A percentile compares a stretch with the other conserved stretches of the same genome.
These are phyloP conservation scores for Zizania palustris DNA, from an alignment of 202 grass and related monocot species.

Conservation along the genomic window DNA sequence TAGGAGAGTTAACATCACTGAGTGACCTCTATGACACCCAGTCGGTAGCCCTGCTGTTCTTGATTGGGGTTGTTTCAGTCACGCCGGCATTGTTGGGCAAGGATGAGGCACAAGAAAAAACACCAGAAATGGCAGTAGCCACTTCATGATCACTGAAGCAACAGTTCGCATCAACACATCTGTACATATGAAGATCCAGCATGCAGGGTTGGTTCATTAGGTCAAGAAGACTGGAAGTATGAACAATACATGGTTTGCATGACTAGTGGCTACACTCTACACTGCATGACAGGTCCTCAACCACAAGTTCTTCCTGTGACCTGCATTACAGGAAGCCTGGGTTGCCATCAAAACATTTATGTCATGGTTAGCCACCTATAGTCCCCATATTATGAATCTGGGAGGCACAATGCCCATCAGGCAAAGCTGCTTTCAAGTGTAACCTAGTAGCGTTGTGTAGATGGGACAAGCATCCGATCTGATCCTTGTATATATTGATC, in stretches of 20 bases:
- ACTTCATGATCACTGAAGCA: constrained; percentile 43
- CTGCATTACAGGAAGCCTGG: not conserved
- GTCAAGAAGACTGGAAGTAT: constrained; percentile 1
- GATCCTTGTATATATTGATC: constrained; percentile 55
- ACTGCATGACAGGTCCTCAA: not conserved
- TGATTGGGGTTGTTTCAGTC: constrained; percentile 87
- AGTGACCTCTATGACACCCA: constrained; percentile 88
- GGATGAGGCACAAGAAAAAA: constrained; percentile 39
- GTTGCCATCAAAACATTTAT: constrained; percentile 20
- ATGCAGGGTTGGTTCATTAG: constrained; percentile 17
- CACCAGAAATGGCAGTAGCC: constrained; percentile 19
- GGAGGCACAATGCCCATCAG: constrained; percentile 37
- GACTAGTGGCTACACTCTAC: not conserved
- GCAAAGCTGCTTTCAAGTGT: constrained; percentile 49
- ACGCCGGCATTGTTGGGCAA: constrained; percentile 81
- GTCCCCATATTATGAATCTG: constrained; percentile 38
- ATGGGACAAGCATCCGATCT: constrained; percentile 32
- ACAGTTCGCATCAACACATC: not conserved
- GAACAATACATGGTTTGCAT: constrained; percentile 15
- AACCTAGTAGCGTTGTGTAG: constrained; percentile 42
- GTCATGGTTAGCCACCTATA: constrained; percentile 24
- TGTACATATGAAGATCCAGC: constrained; percentile 71
- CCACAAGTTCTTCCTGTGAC: not conserved
- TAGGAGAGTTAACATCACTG: constrained; percentile 78
- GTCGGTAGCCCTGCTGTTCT: constrained; percentile 76